Evolutionary conservation across 345 rosid genomes (phyloP).

Genomic region (Camelina sativa): DNA sequence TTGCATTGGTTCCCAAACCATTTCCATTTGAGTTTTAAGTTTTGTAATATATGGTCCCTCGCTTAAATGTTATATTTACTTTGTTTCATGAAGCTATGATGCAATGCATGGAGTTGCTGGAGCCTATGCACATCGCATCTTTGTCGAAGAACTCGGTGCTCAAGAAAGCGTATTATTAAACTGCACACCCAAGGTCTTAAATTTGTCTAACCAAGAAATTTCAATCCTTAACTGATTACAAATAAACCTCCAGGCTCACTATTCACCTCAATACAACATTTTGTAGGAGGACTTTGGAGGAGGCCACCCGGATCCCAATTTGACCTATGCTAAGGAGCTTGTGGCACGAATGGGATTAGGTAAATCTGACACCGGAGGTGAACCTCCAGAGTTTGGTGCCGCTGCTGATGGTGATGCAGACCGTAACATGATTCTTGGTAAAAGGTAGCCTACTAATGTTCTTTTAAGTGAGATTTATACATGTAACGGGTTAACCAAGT

Average conservation of each 20-base stretch:
- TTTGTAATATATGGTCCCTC: conserved; percentile 3
- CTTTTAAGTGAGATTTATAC: conserved; percentile 16
- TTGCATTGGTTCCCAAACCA: conserved; percentile 28
- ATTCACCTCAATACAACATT: conserved; percentile 19
- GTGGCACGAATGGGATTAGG: conserved; percentile 95
- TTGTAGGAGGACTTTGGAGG: conserved; percentile 99
- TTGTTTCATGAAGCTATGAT: conserved; percentile 68
- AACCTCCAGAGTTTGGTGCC: conserved; percentile 98
- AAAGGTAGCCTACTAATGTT: conserved; percentile 58
- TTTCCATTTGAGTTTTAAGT: conserved; percentile 16
- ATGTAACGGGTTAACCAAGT: conserved; percentile 12
- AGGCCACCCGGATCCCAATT: conserved; percentile 98
- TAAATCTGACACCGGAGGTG: conserved; percentile 67
- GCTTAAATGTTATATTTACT: conserved; percentile 21
- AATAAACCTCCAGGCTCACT: conserved; percentile 20
- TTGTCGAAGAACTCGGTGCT: conserved; percentile 98
- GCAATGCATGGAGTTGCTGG: conserved; percentile 99
- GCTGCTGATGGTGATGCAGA: conserved; percentile 99
- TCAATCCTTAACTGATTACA: neutral
- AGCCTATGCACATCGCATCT: conserved; percentile 86
- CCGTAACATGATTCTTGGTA: conserved; percentile 98
- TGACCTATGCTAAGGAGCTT: conserved; percentile 97
- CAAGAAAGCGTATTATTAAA: conserved; percentile 82
- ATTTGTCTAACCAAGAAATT: conserved; percentile 16
- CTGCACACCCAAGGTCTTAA: conserved; percentile 85